Conservation (phyloP, 805 yeast genomes). For the Wickerhamomyces bovis region DNA sequence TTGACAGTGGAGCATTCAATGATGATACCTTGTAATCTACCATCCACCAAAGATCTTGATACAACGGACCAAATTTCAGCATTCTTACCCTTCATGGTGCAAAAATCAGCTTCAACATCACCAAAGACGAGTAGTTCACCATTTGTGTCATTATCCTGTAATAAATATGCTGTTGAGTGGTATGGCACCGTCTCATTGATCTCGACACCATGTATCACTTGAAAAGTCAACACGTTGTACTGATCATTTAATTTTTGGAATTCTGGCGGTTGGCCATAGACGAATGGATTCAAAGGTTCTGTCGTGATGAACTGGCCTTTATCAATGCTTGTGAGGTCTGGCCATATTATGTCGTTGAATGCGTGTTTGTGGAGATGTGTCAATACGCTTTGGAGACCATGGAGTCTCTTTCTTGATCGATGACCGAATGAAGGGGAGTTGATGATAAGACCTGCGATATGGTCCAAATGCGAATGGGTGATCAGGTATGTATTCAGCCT, state of each 20-base stretch:
- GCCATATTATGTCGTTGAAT: constrained; percentile 81
- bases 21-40: constrained; percentile 46
- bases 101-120: constrained; percentile 68
- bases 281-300: constrained; percentile 6
- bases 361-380: constrained; percentile 45
- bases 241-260: constrained; percentile 5
- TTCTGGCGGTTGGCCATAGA: background rate
- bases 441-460: constrained; percentile 58
- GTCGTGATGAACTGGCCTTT: constrained; percentile 25
- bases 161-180: constrained; percentile 53
- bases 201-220: constrained; percentile 37
- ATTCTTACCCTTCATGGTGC: constrained; percentile 34
- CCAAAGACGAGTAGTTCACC: constrained; percentile 63
- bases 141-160: constrained; percentile 31
- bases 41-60: constrained; percentile 37
- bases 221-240: constrained; percentile 29
- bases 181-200: constrained; percentile 9
- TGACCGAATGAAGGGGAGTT: constrained; percentile 55
- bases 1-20: constrained; percentile 72
- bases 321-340: constrained; percentile 38
- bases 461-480: constrained; percentile 86
- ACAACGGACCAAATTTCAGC: constrained; percentile 50
- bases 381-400: constrained; percentile 49
- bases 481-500: constrained; percentile 43
- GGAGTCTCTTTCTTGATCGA: constrained; percentile 37